These are phyloP conservation scores for Suillus spraguei DNA, from an alignment of 768 basidiomycete species.

Conservation along the genomic window DNA sequence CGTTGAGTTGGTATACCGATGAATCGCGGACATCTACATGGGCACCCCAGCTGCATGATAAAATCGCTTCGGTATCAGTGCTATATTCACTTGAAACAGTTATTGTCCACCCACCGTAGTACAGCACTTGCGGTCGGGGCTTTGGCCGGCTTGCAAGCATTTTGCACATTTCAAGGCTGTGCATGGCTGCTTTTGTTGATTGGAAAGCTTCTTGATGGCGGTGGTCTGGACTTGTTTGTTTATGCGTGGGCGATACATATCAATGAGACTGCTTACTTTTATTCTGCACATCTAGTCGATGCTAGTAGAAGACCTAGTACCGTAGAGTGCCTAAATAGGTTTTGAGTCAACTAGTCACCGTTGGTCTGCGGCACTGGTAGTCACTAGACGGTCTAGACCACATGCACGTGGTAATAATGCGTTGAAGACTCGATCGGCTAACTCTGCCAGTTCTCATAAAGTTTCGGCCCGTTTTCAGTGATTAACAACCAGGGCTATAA, in stretches of 20 bases:
- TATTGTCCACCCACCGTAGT: not conserved
- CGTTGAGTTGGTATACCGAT: conserved; percentile 3
- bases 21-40: conserved; percentile 1
- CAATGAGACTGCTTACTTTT: not conserved
- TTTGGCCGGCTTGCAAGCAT: conserved; percentile 4
- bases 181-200: conserved; percentile 1
- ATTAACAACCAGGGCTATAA: too few relatives aligned
- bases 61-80: not conserved
- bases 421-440: too few relatives aligned
- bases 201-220: conserved; percentile 6
- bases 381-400: not conserved
- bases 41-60: not conserved
- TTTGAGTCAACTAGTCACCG: too few relatives aligned
- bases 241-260: not conserved
- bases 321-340: not conserved
- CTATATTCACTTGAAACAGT: not conserved
- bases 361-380: too few relatives aligned
- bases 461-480: too few relatives aligned
- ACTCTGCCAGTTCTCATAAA: too few relatives aligned
- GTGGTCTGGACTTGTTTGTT: not conserved
- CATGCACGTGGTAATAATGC: not conserved
- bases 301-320: not conserved
- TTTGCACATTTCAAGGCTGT: conserved; percentile 9
- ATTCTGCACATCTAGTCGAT: not conserved
- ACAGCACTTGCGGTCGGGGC: not conserved